Conservation (phyloP, 2,329 filamentous ascomycete genomes). For the Claviceps africana region DNA sequence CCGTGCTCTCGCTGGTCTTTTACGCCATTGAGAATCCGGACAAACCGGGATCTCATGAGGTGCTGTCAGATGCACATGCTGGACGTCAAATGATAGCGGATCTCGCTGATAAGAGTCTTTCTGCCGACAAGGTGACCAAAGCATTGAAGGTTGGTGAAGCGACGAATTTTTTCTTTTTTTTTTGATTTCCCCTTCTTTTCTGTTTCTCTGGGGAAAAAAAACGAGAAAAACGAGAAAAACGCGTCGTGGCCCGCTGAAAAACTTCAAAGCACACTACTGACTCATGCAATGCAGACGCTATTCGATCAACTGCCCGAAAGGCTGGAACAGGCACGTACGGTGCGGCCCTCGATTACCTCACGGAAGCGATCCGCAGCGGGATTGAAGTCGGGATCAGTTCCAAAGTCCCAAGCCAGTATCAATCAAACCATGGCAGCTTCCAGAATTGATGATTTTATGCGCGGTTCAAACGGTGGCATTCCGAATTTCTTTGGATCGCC, state of each 20-base stretch:
- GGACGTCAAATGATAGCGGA: constrained; percentile 71
- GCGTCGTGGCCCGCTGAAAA: neutral
- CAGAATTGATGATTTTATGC: constrained; percentile 20
- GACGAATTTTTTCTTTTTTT: neutral
- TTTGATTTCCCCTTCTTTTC: too few species aligned
- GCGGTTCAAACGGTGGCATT: constrained; percentile 15
- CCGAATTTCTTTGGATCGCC: constrained; percentile 12
- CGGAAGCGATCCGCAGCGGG: constrained; percentile 43
- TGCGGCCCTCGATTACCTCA: constrained; percentile 20
- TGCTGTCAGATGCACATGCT: constrained; percentile 71
- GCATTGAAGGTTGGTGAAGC: constrained; percentile 53
- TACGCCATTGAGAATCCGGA: constrained; percentile 70
- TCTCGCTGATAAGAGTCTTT: constrained; percentile 71
- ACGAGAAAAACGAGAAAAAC: neutral
- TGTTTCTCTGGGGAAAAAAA: neutral
- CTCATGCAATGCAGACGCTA: constrained; percentile 39
- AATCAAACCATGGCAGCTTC: constrained; percentile 19
- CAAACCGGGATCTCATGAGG: constrained; percentile 59
- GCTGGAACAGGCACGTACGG: constrained; percentile 39
- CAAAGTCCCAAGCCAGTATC: constrained; percentile 17
- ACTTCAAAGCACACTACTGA: constrained; percentile 2
- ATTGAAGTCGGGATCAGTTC: constrained; percentile 21
- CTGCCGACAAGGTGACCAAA: constrained; percentile 71
- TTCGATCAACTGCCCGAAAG: constrained; percentile 73
- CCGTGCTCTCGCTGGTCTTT: constrained; percentile 65